Percentiles rank a stretch among this genome's conserved stretches.
phyloP scores from a whole-genome alignment of 2,329 filamentous ascomycete genomes.

The Phyllosticta citribraziliensis region DNA sequence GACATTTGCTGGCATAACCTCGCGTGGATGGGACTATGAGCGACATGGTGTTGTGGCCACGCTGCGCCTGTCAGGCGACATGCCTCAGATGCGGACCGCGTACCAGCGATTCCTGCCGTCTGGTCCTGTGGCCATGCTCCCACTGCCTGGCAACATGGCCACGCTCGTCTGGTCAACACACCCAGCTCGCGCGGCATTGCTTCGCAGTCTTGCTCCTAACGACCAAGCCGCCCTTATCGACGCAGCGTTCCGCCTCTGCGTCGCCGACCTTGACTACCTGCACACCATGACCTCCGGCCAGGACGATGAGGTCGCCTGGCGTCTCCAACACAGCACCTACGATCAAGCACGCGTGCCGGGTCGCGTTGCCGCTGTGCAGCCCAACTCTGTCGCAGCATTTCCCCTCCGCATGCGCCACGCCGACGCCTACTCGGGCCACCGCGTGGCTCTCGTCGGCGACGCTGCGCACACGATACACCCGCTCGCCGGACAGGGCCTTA shows the following conservation, averaged over 20 bases:
- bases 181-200: slow-evolving; percentile 62
- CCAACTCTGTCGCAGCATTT: slow-evolving; percentile 76
- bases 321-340: slow-evolving; percentile 41
- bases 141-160: slow-evolving; percentile 71
- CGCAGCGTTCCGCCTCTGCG: slow-evolving; percentile 74
- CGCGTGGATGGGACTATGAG: slow-evolving; percentile 86
- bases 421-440: slow-evolving; percentile 83
- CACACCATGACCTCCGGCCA: slow-evolving; percentile 47
- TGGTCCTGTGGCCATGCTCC: slow-evolving; percentile 83
- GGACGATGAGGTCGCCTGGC: slow-evolving; percentile 58
- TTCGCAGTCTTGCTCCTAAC: slow-evolving; percentile 62
- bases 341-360: slow-evolving; percentile 46
- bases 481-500: slow-evolving; percentile 86
- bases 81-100: slow-evolving; percentile 53
- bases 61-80: slow-evolving; percentile 54
- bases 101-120: slow-evolving; percentile 94
- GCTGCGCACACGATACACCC: slow-evolving; percentile 94
- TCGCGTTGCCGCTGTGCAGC: slow-evolving; percentile 59
- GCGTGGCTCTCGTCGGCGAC: slow-evolving; percentile 86
- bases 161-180: slow-evolving; percentile 95
- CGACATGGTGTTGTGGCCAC: slow-evolving; percentile 89
- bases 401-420: slow-evolving; percentile 86
- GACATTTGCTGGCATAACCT: slow-evolving; percentile 75
- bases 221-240: slow-evolving; percentile 87
- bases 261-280: slow-evolving; percentile 75